Evolutionary conservation across 345 rosid species (phyloP), one percentile per base, ranked within the genome.

Genomic region (Gossypioides kirkii): DNA sequence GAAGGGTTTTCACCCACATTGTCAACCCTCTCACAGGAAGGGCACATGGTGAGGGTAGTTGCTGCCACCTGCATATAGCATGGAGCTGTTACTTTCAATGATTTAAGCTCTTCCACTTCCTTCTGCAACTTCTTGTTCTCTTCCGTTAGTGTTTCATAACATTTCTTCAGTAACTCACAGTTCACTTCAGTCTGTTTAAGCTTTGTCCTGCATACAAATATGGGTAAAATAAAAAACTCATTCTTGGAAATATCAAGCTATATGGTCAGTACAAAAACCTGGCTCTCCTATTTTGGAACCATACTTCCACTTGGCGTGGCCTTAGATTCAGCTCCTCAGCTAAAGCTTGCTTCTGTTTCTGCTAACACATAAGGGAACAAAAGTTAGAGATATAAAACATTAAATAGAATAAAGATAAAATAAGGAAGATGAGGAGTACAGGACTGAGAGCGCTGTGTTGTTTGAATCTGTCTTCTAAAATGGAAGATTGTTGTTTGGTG

Each of bases 201-300:
- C 77, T 86, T 86, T 41, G 90, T 86, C 85, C 90, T 86, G 62
- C 32, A 26, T 11, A 17, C n/a, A 9, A 6, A 20, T 2, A 3
- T 11, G 45, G 16, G 42, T 8, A 45, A 12, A 20, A 18, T 4
- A 45, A 28, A 69, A 69, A 14, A 2, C 32, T 6, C 8, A 9
- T 32, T 26, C 26, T n/a, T 38, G 25, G 20, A 20, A 70, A 32
- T 47, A 36, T 3, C 18, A 6, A 32, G 38, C 38, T 53, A 10
- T 10, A 8, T 14, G 32, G 26, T 32, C 41, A 4, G 2, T 14
- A 11, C 38, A 20, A 1, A 20, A 53, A 84, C 90, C 90, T 86
- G 69, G 90, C 90, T 73, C 90, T 82, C 71, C 90, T 80, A 65
- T 86, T 86, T 20, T 86, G 90, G 69, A 86, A 86, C 90, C 90